These are phyloP conservation scores for Boletus smithii DNA, from an alignment of 1,284 basidiomycete genomes.

Conservation along the genomic window DNA sequence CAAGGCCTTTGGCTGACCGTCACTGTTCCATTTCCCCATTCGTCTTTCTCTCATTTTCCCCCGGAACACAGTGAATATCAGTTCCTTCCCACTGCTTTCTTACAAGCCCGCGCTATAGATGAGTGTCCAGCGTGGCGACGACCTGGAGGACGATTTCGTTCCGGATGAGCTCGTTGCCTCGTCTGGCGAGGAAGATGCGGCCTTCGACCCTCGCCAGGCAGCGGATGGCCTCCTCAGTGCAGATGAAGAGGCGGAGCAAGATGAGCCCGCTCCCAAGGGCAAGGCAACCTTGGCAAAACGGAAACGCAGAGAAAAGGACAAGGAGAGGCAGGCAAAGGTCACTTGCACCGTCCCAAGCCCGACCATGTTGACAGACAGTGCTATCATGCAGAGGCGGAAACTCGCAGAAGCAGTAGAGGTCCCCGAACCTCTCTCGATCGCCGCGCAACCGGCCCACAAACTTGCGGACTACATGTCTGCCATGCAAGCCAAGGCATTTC, in stretches of 20 bases:
- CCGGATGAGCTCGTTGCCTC: conserved; percentile 65
- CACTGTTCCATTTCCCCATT: conserved; percentile 11
- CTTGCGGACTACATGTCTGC: conserved; percentile 59
- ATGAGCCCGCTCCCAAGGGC: conserved; percentile 27
- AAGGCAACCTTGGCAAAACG: conserved; percentile 49
- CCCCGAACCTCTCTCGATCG: conserved; percentile 46
- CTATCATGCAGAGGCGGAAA: conserved; percentile 54
- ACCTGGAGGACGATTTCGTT: conserved; percentile 77
- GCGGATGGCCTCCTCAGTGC: conserved; percentile 43
- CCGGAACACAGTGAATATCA: too few relatives aligned
- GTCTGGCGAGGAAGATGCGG: conserved; percentile 52
- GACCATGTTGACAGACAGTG: conserved; percentile 10
- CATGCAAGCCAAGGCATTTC: conserved; percentile 62
- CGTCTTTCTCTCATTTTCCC: neutral
- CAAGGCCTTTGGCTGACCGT: neutral
- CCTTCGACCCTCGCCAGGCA: conserved; percentile 39
- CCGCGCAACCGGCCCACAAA: conserved; percentile 51
- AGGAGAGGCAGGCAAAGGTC: conserved; percentile 64
- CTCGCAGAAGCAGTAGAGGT: conserved; percentile 45
- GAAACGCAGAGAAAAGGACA: conserved; percentile 69
- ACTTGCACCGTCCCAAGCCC: conserved; percentile 20
- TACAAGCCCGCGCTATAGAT: too few relatives aligned
- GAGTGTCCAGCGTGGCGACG: conserved; percentile 55
- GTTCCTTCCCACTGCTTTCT: too few relatives aligned
- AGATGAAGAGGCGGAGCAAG: conserved; percentile 41